Evolutionary conservation across 1,284 basidiomycete species (phyloP).

Genomic region (Trichosporon sp.): DNA sequence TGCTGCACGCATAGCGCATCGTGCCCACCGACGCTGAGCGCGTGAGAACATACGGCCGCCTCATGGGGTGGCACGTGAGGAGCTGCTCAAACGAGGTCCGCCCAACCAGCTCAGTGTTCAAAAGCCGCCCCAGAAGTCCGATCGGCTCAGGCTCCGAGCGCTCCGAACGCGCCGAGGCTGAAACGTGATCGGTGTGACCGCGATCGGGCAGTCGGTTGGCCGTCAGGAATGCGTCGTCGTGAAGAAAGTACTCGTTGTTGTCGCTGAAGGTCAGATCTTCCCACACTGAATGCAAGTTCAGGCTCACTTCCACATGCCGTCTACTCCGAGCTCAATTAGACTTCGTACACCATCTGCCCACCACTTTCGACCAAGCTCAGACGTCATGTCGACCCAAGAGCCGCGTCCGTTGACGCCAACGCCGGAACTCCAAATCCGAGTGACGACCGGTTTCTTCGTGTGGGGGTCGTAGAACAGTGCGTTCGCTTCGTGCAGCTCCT

Average conservation of each 20-base stretch:
- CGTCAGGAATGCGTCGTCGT: slow-evolving; percentile 53
- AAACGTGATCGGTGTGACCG: slow-evolving; percentile 26
- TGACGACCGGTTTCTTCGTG: slow-evolving; percentile 49
- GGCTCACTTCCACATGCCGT: slow-evolving; percentile 58
- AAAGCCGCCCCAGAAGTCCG: slow-evolving; percentile 56
- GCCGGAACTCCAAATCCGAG: slow-evolving; percentile 56
- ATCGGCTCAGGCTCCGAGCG: slow-evolving; percentile 36
- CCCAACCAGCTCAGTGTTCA: slow-evolving; percentile 57
- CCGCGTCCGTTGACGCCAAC: slow-evolving; percentile 55
- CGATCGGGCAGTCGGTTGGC: slow-evolving; percentile 38
- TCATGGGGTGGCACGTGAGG: slow-evolving; percentile 42
- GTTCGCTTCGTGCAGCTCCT: slow-evolving; percentile 46
- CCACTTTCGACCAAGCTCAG: slow-evolving; percentile 54
- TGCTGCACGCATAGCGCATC: slow-evolving; percentile 56
- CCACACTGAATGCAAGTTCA: not conserved
- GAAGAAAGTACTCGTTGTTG: slow-evolving; percentile 58
- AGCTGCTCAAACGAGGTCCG: slow-evolving; percentile 53
- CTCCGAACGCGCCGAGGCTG: slow-evolving; percentile 23
- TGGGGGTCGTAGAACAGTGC: slow-evolving; percentile 54
- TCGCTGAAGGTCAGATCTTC: slow-evolving; percentile 44
- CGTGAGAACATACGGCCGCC: slow-evolving; percentile 56
- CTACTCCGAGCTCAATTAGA: slow-evolving; percentile 55
- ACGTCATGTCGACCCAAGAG: slow-evolving; percentile 58
- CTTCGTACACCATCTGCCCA: slow-evolving; percentile 56
- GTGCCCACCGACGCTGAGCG: slow-evolving; percentile 58